Evolutionary conservation across 192 early-diverging fungal genomes (phyloP).

Genomic region (Mortierella alpina): DNA sequence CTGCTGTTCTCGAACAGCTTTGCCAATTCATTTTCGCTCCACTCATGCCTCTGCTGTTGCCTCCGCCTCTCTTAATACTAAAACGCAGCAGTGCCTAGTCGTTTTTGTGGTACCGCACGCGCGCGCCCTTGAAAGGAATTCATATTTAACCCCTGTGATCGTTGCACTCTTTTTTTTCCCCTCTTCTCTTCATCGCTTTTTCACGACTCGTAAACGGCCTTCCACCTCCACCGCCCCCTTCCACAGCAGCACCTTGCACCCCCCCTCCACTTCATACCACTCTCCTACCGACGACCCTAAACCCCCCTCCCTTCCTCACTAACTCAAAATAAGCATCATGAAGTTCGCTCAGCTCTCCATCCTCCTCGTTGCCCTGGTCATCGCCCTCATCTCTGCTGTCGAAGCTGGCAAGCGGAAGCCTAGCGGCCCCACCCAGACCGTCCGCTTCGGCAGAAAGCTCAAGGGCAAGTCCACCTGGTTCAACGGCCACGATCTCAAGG

Average conservation of each 20-base stretch:
- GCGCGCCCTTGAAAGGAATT: too few relatives aligned
- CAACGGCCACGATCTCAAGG: slow-evolving; percentile 39
- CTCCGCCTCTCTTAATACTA: too few relatives aligned
- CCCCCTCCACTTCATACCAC: neutral
- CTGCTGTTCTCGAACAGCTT: too few relatives aligned
- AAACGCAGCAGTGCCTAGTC: too few relatives aligned
- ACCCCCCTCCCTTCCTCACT: neutral
- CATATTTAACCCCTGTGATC: neutral
- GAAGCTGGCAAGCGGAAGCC: slow-evolving; percentile 21
- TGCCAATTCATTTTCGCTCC: too few relatives aligned
- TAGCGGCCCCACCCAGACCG: slow-evolving; percentile 9
- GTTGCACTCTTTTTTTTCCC: slow-evolving; percentile 8
- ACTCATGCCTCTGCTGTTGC: too few relatives aligned
- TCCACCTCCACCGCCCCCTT: slow-evolving; percentile 30
- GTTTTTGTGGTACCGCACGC: too few relatives aligned
- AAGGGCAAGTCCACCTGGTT: slow-evolving; percentile 41
- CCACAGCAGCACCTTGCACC: slow-evolving; percentile 40
- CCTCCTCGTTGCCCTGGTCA: slow-evolving; percentile 29
- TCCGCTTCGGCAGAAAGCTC: slow-evolving; percentile 20
- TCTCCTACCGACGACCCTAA: neutral
- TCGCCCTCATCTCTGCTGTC: slow-evolving; percentile 30
- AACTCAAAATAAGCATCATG: slow-evolving; percentile 18
- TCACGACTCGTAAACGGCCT: slow-evolving; percentile 34
- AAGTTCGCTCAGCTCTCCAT: slow-evolving; percentile 39
- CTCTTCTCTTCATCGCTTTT: slow-evolving; percentile 36